These are phyloP conservation scores for Breviolum minutum DNA, from an alignment of 73 alveolate genomes.

Conservation along the genomic window DNA sequence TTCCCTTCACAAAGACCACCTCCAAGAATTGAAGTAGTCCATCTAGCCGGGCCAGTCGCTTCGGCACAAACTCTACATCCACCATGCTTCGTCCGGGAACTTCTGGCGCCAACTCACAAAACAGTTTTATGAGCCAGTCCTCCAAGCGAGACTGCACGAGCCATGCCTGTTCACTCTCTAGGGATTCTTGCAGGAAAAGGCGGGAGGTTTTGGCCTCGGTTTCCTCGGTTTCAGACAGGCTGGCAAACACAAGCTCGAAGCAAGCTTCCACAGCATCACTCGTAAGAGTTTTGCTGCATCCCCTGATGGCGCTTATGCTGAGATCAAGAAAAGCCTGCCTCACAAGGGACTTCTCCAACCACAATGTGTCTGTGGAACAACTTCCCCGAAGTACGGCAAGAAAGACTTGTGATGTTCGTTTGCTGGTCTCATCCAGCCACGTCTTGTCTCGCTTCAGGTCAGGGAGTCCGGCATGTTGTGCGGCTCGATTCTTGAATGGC, in stretches of 20 bases:
- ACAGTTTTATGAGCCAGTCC: constrained; percentile 43
- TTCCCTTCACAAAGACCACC: not conserved
- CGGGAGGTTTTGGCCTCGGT: not conserved
- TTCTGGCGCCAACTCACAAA: not conserved
- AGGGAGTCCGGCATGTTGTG: not conserved
- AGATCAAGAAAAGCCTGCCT: constrained; percentile 34
- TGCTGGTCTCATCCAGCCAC: constrained; percentile 67
- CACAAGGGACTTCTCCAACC: constrained; percentile 46
- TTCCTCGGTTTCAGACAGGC: constrained; percentile 16
- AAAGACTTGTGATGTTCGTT: constrained; percentile 28
- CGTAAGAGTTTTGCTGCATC: constrained; percentile 3
- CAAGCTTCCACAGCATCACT: constrained; percentile 64
- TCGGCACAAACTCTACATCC: constrained; percentile 23
- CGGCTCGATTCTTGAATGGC: not conserved
- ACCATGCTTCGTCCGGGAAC: not conserved
- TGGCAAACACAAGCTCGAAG: constrained; percentile 47
- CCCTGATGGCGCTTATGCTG: not conserved
- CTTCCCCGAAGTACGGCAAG: constrained; percentile 27
- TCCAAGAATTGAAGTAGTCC: constrained; percentile 37
- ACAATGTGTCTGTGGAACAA: not conserved
- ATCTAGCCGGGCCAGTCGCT: constrained; percentile 52
- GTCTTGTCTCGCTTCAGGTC: constrained; percentile 23
- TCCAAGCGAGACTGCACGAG: not conserved
- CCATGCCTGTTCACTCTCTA: not conserved
- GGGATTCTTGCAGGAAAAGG: constrained; percentile 7